Evolutionary conservation across 345 rosid species (phyloP), one percentile per base, ranked within the genome.

Genomic region (Durio zibethinus): DNA sequence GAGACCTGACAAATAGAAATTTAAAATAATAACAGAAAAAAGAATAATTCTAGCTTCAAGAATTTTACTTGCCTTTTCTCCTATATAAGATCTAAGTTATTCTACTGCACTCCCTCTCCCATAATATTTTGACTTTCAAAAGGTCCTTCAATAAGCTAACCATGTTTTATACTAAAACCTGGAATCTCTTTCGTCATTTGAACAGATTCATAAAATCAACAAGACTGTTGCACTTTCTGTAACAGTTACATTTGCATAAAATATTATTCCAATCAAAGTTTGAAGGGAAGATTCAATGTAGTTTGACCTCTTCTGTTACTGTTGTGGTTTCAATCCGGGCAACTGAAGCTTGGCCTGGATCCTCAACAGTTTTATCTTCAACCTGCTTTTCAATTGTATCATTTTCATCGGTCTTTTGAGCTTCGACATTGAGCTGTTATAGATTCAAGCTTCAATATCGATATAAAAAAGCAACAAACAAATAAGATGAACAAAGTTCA

Each of bases 231-330:
- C 59, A 63, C 7, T 35, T 14, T 8, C 43, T 31, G 16, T 35
- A 33, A 10, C 45, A 6, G 63, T 70, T 45, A 70, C 29, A 69
- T 71, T 66, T 35, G 35, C 16, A 31, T 15, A 54, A 47, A 48
- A 68, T 43, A 16, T 60, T 14, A 16, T 56, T 23, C n/a, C n/a
- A 33, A n/a, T 45, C 11, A 20, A 50, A 60, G 38, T 29, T 56
- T 29, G 75, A 18, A 64, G 54, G 48, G 52, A 69, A 59, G 16
- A 57, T 11, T 33, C 35, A 21, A 48, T 67, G 56, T 74, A 54
- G 15, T 10, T 84, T 82, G 57, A 92, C 97, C 90, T 88, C 69
- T 35, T 84, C 15, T 23, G 54, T 77, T 18, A 31, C 29, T 27
- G 80, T 31, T 76, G 56, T 23, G 63, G 78, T 81, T 59, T 82